Base-by-base conservation (phyloP, 2,329 filamentous ascomycete species). In the Lojkania enalia region DNA sequence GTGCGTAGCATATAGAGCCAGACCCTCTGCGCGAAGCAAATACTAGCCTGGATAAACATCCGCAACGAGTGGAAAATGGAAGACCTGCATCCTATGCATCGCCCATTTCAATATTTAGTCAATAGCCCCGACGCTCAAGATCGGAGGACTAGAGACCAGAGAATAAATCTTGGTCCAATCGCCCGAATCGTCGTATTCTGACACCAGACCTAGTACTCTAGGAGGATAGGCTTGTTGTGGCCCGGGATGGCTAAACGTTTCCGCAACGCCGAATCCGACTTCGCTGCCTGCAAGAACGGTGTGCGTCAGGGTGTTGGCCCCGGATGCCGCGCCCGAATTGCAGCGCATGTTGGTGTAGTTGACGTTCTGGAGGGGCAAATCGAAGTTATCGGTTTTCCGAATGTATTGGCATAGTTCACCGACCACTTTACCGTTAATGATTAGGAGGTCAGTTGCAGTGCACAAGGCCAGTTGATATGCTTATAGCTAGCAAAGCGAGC, bases 181-280 rank as follows among this genome's bases (percentile, higher is more conserved):
- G 7, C 61, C 61, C 3, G 48, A 49, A 2, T 57, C 60, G 20
- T 60, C 52, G 37, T 63, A 64, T 1, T 47, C 35, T 11, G 45
- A 44, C 1, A 52, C 52, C 3, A 35, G 25, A 9, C 32, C 45
- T 4, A 56, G 61, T 2, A 52, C 62, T 35, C 54, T 54, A 5
- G 63, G 61, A 35, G 64, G 55, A 43, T 62, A 64, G 14, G 62
- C 52, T 42, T 60, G 57, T 30, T 58, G 53, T 1, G 58, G 58
- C 0, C 60, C 60, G 2, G 61, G 60, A 42, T 63, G 58, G 7
- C 54, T 66, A 60, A 78, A 73, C 57, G 74, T 67, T 53, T 71
- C 67, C 64, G 75, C 61, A 65, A 76, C 60, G 49, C 77, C 62
- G 67, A 77, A 61, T 54, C 72, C 63, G 64, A 79, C 61, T 60